phyloP scores from a whole-genome alignment of 495 filamentous ascomycete genomes.

The Penicilliopsis zonata region DNA sequence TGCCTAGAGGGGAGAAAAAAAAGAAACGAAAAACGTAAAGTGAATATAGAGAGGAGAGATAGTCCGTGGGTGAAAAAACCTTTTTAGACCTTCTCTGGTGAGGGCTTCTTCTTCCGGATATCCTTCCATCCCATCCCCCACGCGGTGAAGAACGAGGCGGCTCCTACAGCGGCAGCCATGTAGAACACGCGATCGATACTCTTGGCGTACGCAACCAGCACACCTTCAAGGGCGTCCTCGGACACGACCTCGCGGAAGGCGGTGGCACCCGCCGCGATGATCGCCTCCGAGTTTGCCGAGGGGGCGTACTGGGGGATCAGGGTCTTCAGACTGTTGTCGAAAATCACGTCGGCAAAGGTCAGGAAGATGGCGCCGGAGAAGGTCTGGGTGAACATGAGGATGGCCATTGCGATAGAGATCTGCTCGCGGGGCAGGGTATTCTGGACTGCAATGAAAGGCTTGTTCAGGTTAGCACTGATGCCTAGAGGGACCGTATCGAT shows the following conservation, averaged over 20 bases:
- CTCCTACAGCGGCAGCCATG: constrained; percentile 18
- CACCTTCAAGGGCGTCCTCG: constrained; percentile 11
- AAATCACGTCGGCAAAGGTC: constrained; percentile 33
- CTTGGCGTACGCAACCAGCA: constrained; percentile 31
- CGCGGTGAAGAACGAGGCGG: constrained; percentile 14
- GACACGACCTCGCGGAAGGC: constrained; percentile 22
- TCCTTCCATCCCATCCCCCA: constrained; percentile 44
- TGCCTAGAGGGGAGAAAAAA: too few relatives aligned
- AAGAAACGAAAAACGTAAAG: too few relatives aligned
- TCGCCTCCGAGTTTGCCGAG: constrained; percentile 16
- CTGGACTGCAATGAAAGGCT: constrained; percentile 43
- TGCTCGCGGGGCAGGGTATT: constrained; percentile 29
- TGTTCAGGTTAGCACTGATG: too few relatives aligned
- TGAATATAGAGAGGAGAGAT: too few relatives aligned
- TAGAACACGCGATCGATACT: constrained; percentile 28
- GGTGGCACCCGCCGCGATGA: constrained; percentile 30
- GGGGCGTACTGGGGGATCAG: constrained; percentile 23
- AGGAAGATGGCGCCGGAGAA: constrained; percentile 36
- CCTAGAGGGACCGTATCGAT: neutral
- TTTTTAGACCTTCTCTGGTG: too few relatives aligned
- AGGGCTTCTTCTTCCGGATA: constrained; percentile 34
- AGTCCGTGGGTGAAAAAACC: too few relatives aligned
- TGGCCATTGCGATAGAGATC: constrained; percentile 36
- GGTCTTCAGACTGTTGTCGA: constrained; percentile 29
- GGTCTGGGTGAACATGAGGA: constrained; percentile 39